Evolutionary conservation across 1,284 basidiomycete species (phyloP).

Genomic region (Cutaneotrichosporon curvatum): DNA sequence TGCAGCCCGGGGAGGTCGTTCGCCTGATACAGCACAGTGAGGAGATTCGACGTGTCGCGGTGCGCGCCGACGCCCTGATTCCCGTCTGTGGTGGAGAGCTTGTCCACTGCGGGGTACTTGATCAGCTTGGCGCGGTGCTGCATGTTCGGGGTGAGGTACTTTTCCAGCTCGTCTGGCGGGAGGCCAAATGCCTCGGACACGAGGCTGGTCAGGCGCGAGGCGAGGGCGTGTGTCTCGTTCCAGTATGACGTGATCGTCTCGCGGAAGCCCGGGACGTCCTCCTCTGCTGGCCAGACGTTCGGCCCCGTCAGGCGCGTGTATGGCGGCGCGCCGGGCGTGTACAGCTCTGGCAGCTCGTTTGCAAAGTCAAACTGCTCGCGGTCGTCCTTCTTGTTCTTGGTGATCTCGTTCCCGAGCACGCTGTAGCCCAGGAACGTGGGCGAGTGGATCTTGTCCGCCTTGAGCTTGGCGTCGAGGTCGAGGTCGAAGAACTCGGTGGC

Average conservation of each 20-base stretch:
- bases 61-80: slow-evolving; percentile 18
- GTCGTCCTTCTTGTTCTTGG: slow-evolving; percentile 20
- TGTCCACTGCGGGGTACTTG: slow-evolving; percentile 18
- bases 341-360: slow-evolving; percentile 14
- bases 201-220: slow-evolving; percentile 10
- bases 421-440: slow-evolving; percentile 17
- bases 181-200: slow-evolving; percentile 14
- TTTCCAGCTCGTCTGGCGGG: slow-evolving; percentile 7
- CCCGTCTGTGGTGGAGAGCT: slow-evolving; percentile 8
- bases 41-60: slow-evolving; percentile 16
- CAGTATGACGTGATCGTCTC: slow-evolving; percentile 6
- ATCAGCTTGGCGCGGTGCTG: slow-evolving; percentile 21
- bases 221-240: slow-evolving; percentile 4
- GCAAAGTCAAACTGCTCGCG: slow-evolving; percentile 20
- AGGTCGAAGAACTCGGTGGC: slow-evolving; percentile 23
- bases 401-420: slow-evolving; percentile 19
- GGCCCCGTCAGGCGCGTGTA: slow-evolving; percentile 15
- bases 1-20: slow-evolving; percentile 52
- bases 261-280: slow-evolving; percentile 9
- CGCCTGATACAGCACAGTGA: slow-evolving; percentile 66
- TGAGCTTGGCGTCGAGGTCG: slow-evolving; percentile 33
- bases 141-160: slow-evolving; percentile 6
- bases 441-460: slow-evolving; percentile 20
- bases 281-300: slow-evolving; percentile 10
- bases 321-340: slow-evolving; percentile 10